Evolutionary conservation across 2,329 filamentous ascomycete species (phyloP), one percentile per base, ranked within the genome.

Genomic region (Pseudocercospora cruenta): DNA sequence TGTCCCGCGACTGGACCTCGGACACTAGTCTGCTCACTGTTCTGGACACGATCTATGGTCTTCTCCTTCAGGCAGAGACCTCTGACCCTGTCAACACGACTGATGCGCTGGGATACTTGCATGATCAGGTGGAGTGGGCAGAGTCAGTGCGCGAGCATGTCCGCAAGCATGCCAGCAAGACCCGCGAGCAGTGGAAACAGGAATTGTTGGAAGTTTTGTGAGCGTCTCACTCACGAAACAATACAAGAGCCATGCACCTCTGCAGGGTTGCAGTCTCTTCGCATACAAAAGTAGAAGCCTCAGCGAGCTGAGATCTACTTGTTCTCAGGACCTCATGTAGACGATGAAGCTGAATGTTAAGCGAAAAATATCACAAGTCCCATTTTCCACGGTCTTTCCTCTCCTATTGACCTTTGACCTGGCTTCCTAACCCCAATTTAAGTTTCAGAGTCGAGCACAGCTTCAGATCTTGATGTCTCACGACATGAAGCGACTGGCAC

Each of bases 1-100:
- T 78, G 26, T 51, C 54, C 49, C 74, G 78, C 9, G 78, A 80
- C 69, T 80, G 78, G 78, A 78, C 76, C 1, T 72, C 72, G 2
- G 76, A 79, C 57, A 78, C 74, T 3, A 74, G 65, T 28, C 75
- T 74, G 66, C 72, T 72, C 16, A 74, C 73, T 12, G 53, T 80
- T 1, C 72, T 79, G 33, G 74, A 79, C 58, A 77, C 73, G 2
- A 66, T 79, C 22, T 78, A 78, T 62, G 75, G 75, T 1, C 72
- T 79, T 3, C 70, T 80, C 2, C 69, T 79, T 2, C 68, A 76
- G 12, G 75, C 77, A 0, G 77, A 80, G 63, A 71, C 72, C n/a
- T 67, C 62, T 9, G 76, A 77, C 66, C 71, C 73, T 8, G 74
- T 78, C 61, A 77, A 75, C 57, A 74, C 74, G 2, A 72, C 75